A percentile compares a stretch with the other conserved stretches of the same genome.
phyloP scores from a whole-genome alignment of 768 basidiomycete genomes.

The Leccinum rimulosum region DNA sequence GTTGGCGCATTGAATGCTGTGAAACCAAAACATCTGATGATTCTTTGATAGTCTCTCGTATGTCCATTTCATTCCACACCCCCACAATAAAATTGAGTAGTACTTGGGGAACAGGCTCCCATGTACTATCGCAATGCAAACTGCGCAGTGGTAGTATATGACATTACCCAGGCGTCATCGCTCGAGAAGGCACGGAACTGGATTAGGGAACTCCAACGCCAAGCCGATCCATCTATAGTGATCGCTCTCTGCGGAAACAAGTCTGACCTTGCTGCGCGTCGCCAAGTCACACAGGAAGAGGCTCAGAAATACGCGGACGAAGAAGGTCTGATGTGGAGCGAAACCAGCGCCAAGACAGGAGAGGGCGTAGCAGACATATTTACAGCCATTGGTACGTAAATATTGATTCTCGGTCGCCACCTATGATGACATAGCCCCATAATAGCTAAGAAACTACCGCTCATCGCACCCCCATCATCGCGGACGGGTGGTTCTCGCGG shows the following conservation, averaged over 20 bases:
- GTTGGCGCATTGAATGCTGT: conserved; percentile 15
- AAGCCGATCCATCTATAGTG: conserved; percentile 95
- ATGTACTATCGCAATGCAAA: conserved; percentile 98
- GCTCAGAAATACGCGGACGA: conserved; percentile 91
- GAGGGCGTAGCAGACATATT: conserved; percentile 87
- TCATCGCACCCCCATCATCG: conserved; percentile 67
- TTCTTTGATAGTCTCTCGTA: conserved; percentile 42
- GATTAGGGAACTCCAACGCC: conserved; percentile 95
- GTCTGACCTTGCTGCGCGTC: conserved; percentile 77
- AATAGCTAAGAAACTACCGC: conserved; percentile 86
- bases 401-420: not conserved
- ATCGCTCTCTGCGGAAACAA: conserved; percentile 98
- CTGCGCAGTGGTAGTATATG: conserved; percentile 93
- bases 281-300: conserved; percentile 84
- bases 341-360: conserved; percentile 88
- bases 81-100: conserved; percentile 1
- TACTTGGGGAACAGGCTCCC: conserved; percentile 56
- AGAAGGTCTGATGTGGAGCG: conserved; percentile 90
- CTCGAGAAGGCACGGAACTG: conserved; percentile 94
- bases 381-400: conserved; percentile 72
- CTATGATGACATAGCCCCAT: not conserved
- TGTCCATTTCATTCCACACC: conserved; percentile 20
- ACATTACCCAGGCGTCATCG: conserved; percentile 90
- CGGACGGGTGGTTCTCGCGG: conserved; percentile 53
- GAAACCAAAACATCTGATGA: not conserved